Base-by-base conservation (phyloP, 345 rosid genomes). In the Gossypium bickii region DNA sequence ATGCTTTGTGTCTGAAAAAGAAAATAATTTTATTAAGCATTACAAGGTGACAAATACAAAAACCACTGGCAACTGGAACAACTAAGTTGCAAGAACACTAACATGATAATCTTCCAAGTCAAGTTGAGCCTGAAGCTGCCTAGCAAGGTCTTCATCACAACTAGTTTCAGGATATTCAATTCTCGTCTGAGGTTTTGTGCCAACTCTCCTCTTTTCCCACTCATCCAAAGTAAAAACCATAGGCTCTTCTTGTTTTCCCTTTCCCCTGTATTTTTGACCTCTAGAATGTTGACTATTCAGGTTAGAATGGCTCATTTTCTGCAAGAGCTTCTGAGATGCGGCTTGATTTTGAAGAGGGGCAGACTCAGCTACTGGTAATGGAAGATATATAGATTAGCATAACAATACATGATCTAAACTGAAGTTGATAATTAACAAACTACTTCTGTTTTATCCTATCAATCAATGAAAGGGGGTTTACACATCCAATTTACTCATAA, bases 301-400 rank as follows among this genome's bases (percentile, higher is more conserved):
- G 77, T 65, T 83, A 29, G 89, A 78, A 38, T 74, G 79, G 77
- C 78, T 80, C 97, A 94, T 91, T 80, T 92, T 94, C 84, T 86
- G 92, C 48, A 91, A 90, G 67, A 94, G 93, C 76, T 92, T 83
- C 69, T 90, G 97, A 17, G 98, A 82, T 78, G 98, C 97, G 5
- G 93, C 97, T 91, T 94, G 97, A 82, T 94, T 94, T 83, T 89
- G 97, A 73, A 89, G 78, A 67, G 97, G 93, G 12, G 84, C 87
- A 58, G 86, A 75, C 80, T 94, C 93, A 67, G 83, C 87, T 22
- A 86, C 97, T 90, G 83, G 66, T 68, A 82, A 59, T 80, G 43
- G 18, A 57, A 65, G 44, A 78, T 10, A 47, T 9, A 62, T 52
- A 20, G 13, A 59, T 77, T 45, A 62, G 41, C 2, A 12, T 59